Conservation (phyloP, 2,329 filamentous ascomycete genomes). For the Furcasterigmium furcatum region DNA sequence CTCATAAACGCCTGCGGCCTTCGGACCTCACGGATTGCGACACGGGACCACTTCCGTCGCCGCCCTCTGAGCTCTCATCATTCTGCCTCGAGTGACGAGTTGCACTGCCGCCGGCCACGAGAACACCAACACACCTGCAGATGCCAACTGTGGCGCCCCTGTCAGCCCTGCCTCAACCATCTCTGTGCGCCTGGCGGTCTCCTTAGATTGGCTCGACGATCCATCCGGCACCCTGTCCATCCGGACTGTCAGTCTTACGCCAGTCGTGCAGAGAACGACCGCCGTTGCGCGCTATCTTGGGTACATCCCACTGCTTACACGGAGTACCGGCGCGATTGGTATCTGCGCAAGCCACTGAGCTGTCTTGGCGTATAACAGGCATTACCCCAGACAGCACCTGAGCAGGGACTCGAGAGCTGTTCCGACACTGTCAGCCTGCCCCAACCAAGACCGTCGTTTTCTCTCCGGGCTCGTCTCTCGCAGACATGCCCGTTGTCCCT, state of each 20-base stretch:
- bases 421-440: not conserved
- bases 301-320: slow-evolving; percentile 10
- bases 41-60: too few relatives aligned
- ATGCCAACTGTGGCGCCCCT: not conserved
- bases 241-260: not conserved
- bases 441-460: not conserved
- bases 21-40: too few relatives aligned
- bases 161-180: not conserved
- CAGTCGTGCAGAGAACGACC: slow-evolving; percentile 1
- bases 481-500: slow-evolving; percentile 35
- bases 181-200: not conserved
- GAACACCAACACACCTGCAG: not conserved
- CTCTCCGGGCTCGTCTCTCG: slow-evolving; percentile 5
- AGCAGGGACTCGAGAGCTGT: not conserved
- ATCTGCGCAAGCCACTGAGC: slow-evolving; percentile 13
- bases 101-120: not conserved
- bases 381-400: slow-evolving; percentile 11
- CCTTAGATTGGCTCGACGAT: not conserved
- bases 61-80: too few relatives aligned
- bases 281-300: slow-evolving; percentile 9
- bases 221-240: slow-evolving; percentile 5
- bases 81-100: not conserved
- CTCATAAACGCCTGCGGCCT: too few relatives aligned
- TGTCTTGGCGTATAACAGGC: slow-evolving; percentile 9
- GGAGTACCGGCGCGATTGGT: slow-evolving; percentile 10